phyloP scores from a whole-genome alignment of 768 basidiomycete genomes.

The Pleurotus ostreatus region DNA sequence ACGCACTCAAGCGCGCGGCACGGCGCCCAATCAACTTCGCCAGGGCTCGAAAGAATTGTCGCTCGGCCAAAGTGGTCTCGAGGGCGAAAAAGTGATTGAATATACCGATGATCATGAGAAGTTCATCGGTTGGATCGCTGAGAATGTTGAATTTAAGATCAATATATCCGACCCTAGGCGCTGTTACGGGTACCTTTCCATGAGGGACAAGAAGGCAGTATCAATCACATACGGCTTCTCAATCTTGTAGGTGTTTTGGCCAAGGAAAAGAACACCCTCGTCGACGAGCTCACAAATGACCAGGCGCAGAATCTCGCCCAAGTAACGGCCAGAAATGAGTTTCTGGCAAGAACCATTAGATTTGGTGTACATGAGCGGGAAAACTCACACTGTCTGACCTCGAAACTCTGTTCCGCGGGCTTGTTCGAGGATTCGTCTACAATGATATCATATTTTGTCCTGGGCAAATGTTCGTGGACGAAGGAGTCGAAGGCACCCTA shows the following conservation, averaged over 20 bases:
- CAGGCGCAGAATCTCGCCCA: constrained; percentile 95
- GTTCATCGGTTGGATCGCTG: constrained; percentile 94
- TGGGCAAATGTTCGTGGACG: constrained; percentile 88
- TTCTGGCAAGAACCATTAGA: constrained; percentile 43
- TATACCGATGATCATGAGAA: constrained; percentile 94
- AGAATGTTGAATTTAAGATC: constrained; percentile 7
- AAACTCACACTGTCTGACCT: constrained; percentile 39
- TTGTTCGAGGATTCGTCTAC: constrained; percentile 97
- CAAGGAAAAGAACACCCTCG: constrained; percentile 94
- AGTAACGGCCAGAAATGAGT: constrained; percentile 93
- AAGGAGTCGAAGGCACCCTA: constrained; percentile 98
- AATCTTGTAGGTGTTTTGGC: constrained; percentile 98
- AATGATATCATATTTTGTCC: constrained; percentile 90
- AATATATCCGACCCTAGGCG: neutral
- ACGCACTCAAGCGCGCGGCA: constrained; percentile 87
- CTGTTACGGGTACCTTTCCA: constrained; percentile 68
- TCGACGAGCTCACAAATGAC: constrained; percentile 95
- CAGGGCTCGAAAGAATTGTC: constrained; percentile 94
- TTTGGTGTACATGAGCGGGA: neutral
- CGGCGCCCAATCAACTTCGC: constrained; percentile 86
- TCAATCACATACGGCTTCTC: constrained; percentile 92
- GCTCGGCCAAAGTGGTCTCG: constrained; percentile 93
- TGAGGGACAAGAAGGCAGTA: constrained; percentile 94
- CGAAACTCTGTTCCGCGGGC: constrained; percentile 91
- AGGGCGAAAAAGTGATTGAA: constrained; percentile 96